Conservation (phyloP, 2,329 filamentous ascomycete genomes). For the Coniella vitis region DNA sequence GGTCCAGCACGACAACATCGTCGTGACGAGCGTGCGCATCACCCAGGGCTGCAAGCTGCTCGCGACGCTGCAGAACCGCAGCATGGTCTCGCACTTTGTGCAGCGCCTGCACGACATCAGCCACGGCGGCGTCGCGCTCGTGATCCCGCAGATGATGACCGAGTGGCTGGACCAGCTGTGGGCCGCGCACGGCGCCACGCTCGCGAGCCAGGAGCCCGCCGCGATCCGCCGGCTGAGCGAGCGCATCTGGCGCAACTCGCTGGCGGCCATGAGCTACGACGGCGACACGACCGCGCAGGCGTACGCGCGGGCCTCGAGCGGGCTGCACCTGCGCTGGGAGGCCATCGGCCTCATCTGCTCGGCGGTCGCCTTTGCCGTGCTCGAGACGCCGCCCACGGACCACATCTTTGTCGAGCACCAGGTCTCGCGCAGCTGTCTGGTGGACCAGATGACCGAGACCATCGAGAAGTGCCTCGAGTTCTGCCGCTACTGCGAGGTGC, state of each 20-base stretch:
- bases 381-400: conserved; percentile 22
- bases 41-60: conserved; percentile 26
- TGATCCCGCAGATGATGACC: conserved; percentile 25
- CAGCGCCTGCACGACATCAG: conserved; percentile 24
- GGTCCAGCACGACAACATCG: conserved; percentile 19
- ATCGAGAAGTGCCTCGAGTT: conserved; percentile 25
- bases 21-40: conserved; percentile 26
- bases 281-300: conserved; percentile 23
- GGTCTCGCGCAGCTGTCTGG: conserved; percentile 21
- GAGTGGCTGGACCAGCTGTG: conserved; percentile 26
- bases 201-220: conserved; percentile 26
- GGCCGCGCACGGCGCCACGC: conserved; percentile 22
- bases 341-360: conserved; percentile 28
- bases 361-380: conserved; percentile 23
- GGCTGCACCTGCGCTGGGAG: conserved; percentile 28
- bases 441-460: conserved; percentile 24
- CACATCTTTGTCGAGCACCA: conserved; percentile 23
- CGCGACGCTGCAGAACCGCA: conserved; percentile 25
- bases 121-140: conserved; percentile 22
- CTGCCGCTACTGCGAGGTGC: conserved; percentile 25
- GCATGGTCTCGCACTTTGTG: conserved; percentile 24
- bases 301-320: conserved; percentile 24
- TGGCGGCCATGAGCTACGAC: conserved; percentile 23
- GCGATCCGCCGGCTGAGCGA: conserved; percentile 27
- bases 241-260: conserved; percentile 28